Percentiles rank a stretch among this genome's conserved stretches.
These are phyloP conservation scores for Ilex paraguariensis DNA, from an alignment of 305 asterid species.

Conservation along the genomic window DNA sequence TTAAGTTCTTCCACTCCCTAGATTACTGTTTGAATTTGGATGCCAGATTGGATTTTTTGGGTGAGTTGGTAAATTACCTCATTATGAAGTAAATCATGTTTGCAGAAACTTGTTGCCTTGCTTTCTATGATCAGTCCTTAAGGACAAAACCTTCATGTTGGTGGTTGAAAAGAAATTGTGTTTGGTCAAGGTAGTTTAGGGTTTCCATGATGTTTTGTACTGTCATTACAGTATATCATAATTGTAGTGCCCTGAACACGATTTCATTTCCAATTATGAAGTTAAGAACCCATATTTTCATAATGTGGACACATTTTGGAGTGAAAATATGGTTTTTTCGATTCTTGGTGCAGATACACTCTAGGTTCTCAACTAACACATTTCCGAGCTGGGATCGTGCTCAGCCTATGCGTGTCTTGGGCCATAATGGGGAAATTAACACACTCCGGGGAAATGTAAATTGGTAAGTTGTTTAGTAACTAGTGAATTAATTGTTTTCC, in stretches of 20 bases:
- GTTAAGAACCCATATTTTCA: background rate
- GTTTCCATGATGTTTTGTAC: slow-evolving; percentile 27
- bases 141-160: slow-evolving; percentile 42
- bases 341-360: slow-evolving; percentile 68
- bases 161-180: slow-evolving; percentile 44
- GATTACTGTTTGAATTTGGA: slow-evolving; percentile 89
- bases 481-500: background rate
- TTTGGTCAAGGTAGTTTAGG: slow-evolving; percentile 54
- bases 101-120: slow-evolving; percentile 69
- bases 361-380: slow-evolving; percentile 96
- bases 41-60: slow-evolving; percentile 81
- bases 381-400: slow-evolving; percentile 99
- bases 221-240: slow-evolving; percentile 30
- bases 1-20: slow-evolving; percentile 99
- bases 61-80: slow-evolving; percentile 94
- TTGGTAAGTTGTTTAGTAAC: slow-evolving; percentile 46
- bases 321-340: slow-evolving; percentile 19
- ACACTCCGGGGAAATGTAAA: slow-evolving; percentile 97
- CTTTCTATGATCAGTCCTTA: slow-evolving; percentile 50
- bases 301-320: slow-evolving; percentile 8
- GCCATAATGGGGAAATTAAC: slow-evolving; percentile 98
- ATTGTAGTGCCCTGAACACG: slow-evolving; percentile 30
- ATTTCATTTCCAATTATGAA: slow-evolving; percentile 15
- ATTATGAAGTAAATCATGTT: slow-evolving; percentile 75
- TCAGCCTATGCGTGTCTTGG: slow-evolving; percentile 99